These are phyloP conservation scores for Fraxinus baroniana DNA, from an alignment of 305 asterid genomes.

Conservation along the genomic window DNA sequence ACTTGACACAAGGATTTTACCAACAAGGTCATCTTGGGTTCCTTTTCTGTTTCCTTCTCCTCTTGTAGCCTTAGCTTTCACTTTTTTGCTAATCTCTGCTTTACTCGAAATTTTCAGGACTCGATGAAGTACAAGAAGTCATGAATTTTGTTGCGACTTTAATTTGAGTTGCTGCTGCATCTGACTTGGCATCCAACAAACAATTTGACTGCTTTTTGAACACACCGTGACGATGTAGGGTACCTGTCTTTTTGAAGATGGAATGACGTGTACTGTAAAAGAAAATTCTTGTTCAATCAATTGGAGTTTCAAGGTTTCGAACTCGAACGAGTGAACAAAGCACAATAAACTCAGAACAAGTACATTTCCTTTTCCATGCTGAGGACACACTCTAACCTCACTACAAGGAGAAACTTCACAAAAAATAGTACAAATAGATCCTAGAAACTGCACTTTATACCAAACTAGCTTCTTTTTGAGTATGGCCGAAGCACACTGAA, in stretches of 20 bases:
- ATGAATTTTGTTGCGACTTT: conserved; percentile 44
- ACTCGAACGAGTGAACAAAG: neutral
- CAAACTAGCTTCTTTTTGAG: neutral
- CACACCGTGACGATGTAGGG: neutral
- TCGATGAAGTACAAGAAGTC: conserved; percentile 33
- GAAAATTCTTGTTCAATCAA: neutral
- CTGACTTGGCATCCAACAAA: conserved; percentile 77
- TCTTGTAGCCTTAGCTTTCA: neutral
- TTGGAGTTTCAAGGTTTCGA: neutral
- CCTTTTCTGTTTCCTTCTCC: neutral
- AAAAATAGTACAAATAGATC: neutral
- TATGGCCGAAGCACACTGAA: neutral
- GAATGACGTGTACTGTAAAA: neutral
- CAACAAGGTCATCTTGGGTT: conserved; percentile 44
- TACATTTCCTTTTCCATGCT: neutral
- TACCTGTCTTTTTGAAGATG: neutral
- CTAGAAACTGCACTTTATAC: neutral
- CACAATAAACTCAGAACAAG: neutral
- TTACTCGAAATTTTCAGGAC: conserved; percentile 36
- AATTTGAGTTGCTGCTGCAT: conserved; percentile 57
- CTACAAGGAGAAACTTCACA: neutral
- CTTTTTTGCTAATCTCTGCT: neutral
- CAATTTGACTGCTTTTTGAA: conserved; percentile 54
- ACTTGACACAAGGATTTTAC: conserved; percentile 66
- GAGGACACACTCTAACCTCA: neutral